These are phyloP conservation scores for Trypanosoma platydactyli DNA, from an alignment of 208 protist species.

Conservation along the genomic window DNA sequence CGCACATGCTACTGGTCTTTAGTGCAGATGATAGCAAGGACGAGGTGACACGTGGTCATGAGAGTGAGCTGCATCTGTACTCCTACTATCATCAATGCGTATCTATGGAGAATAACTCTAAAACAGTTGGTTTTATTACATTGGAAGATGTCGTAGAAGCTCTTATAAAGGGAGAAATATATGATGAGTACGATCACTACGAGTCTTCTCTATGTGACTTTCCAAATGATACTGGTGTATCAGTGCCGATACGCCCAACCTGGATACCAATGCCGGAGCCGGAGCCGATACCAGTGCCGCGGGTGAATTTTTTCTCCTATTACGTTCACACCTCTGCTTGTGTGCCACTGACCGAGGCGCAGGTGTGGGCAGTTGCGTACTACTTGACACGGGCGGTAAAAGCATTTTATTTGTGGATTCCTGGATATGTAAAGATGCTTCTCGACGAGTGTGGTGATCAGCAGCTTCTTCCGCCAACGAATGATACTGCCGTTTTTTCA, in stretches of 20 bases:
- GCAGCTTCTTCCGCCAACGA: conserved; percentile 45
- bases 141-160: conserved; percentile 90
- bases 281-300: conserved; percentile 58
- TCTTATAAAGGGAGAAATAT: conserved; percentile 84
- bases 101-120: not conserved
- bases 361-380: conserved; percentile 87
- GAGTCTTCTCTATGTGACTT: conserved; percentile 5
- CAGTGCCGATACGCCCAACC: conserved; percentile 3
- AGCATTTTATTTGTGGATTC: conserved; percentile 66
- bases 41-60: not conserved
- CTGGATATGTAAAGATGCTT: conserved; percentile 77
- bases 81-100: not conserved
- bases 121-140: conserved; percentile 77
- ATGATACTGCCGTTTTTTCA: not conserved
- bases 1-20: conserved; percentile 87
- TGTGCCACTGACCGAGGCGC: conserved; percentile 62
- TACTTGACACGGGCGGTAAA: conserved; percentile 68
- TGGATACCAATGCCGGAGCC: conserved; percentile 23
- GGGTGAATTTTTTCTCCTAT: conserved; percentile 91
- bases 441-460: conserved; percentile 73
- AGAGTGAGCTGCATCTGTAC: conserved; percentile 3
- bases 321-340: conserved; percentile 54
- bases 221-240: not conserved
- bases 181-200: conserved; percentile 90
- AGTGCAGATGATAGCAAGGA: conserved; percentile 27